A percentile compares a stretch with the other conserved stretches of the same genome.
phyloP scores from a whole-genome alignment of 176 grass and related monocot species.

The Oryza glaberrima region DNA sequence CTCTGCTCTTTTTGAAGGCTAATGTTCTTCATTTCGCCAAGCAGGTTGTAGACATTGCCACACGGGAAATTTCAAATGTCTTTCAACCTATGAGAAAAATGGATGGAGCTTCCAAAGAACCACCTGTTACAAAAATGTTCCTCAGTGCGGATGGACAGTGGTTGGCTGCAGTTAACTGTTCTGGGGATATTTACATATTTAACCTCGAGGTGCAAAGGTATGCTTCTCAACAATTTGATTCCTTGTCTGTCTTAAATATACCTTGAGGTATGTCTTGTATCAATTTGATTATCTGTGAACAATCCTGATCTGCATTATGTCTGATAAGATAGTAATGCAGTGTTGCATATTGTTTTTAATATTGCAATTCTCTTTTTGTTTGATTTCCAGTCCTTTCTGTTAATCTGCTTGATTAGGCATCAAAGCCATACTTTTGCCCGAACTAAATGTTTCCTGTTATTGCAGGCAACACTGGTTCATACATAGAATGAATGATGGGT shows the following conservation, averaged over 20 bases:
- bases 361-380: not conserved
- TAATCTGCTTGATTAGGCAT: not conserved
- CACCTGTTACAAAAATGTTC: conserved; percentile 92
- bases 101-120: conserved; percentile 56
- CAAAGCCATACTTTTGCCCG: not conserved
- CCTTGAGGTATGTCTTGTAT: not conserved
- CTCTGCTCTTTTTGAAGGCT: conserved; percentile 2
- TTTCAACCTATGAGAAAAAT: conserved; percentile 73
- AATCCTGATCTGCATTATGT: conserved; percentile 5
- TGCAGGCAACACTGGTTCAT: conserved; percentile 96
- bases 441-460: not conserved
- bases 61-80: conserved; percentile 47
- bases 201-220: conserved; percentile 92
- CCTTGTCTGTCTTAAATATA: not conserved
- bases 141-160: conserved; percentile 89
- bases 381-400: conserved; percentile 13
- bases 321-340: conserved; percentile 22
- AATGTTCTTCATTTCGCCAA: conserved; percentile 24
- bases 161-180: conserved; percentile 80
- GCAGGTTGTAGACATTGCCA: conserved; percentile 72
- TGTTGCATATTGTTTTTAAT: conserved; percentile 16
- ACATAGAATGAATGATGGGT: conserved; percentile 84
- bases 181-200: conserved; percentile 92
- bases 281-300: not conserved
- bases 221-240: conserved; percentile 25